Evolutionary conservation across 2,329 filamentous ascomycete species (phyloP), one percentile per base, ranked within the genome.

Genomic region (Ilyonectria mors-panacis): DNA sequence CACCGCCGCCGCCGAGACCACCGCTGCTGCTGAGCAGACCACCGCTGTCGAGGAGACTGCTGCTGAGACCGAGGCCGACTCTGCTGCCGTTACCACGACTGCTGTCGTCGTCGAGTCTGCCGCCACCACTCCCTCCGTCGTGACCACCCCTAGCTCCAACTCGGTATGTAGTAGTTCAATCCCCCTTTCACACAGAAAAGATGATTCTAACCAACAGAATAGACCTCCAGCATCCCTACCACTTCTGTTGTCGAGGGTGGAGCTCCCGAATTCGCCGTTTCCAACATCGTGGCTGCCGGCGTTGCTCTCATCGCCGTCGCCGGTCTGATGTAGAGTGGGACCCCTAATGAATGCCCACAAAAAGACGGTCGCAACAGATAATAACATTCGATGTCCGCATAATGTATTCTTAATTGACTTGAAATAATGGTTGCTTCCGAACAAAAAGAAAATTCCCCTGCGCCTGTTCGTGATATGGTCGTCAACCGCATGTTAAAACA

Each of bases 271-370:
- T 45, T 68, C 42, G 59, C 19, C 8, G 9, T 71, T 12, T 63
- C 70, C 5, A 37, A 58, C 30, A 21, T 68, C 7, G 10, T 71
- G 23, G 69, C 55, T 12, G 13, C 69, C 8, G 69, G 65, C 42
- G 69, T 55, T 4, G 69, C 69, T 30, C 39, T 72, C 45, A 26
- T 71, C 4, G 69, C 65, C 28, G 62, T 63, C 12, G 64, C 62
- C 3, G 63, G 66, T n/a, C 60, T 70, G 33, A 45, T 72, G 53
- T 72, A 66, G 28, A 59, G 12, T 23, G 26, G 8, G 26, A 39
- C 50, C 13, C 17, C 10, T 12, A 15, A 17, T 3, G 19, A n/a
- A 42, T 39, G 39, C 12, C n/a, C 21, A 19, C 26, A 28, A 26
- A 28, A 47, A 42, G 9, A 21, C 57, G 47, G 26, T 56, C 15